Conservation (phyloP, 371 early-diverging fungal species). For the Capniomyces stellatus region DNA sequence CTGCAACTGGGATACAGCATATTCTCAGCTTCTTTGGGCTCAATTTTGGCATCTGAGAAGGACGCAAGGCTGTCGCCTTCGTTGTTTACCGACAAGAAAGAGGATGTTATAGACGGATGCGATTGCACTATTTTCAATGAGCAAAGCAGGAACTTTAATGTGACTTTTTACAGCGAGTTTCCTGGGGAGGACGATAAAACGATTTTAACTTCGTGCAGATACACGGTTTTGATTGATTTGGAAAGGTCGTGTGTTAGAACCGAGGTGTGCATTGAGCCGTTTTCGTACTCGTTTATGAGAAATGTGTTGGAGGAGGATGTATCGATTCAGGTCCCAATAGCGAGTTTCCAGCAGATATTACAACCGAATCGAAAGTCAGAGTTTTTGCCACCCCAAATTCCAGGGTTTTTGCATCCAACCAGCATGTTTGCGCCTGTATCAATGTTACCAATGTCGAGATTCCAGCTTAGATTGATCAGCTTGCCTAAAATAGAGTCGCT, state of each 20-base stretch:
- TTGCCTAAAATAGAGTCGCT: neutral
- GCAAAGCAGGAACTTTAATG: neutral
- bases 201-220: constrained; percentile 20
- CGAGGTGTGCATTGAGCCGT: constrained; percentile 22
- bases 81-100: no score
- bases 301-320: constrained; percentile 22
- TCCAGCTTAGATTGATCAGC: constrained; percentile 1
- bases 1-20: neutral
- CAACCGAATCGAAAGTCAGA: constrained; percentile 26
- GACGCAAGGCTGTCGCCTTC: no score
- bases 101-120: neutral
- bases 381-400: constrained; percentile 25
- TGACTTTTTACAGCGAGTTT: constrained; percentile 23
- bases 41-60: neutral
- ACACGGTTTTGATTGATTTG: constrained; percentile 22
- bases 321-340: constrained; percentile 20
- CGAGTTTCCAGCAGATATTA: constrained; percentile 23
- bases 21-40: neutral
- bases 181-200: constrained; percentile 19
- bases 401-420: constrained; percentile 19
- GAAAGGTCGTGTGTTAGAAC: constrained; percentile 23
- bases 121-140: neutral
- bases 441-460: constrained; percentile 2
- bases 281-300: constrained; percentile 17
- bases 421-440: constrained; percentile 16